A percentile compares a stretch with the other conserved stretches of the same genome.
These are phyloP conservation scores for Noccaea caerulescens DNA, from an alignment of 345 rosid species.

Conservation along the genomic window DNA sequence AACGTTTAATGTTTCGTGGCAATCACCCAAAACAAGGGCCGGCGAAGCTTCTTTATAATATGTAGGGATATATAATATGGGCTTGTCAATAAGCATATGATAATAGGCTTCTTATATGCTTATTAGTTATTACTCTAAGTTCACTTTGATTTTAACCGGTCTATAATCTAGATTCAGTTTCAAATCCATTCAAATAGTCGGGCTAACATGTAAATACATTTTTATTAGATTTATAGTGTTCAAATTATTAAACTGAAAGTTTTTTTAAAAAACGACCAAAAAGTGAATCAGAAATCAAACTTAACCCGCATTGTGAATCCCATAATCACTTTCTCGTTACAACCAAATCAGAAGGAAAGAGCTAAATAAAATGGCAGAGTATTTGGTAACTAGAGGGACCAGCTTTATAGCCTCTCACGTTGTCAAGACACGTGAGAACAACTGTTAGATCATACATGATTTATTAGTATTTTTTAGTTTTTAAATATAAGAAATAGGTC, in stretches of 20 bases:
- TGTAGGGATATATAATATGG: background rate
- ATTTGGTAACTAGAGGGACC: conserved; percentile 86
- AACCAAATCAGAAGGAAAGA: conserved; percentile 4
- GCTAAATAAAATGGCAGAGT: conserved; percentile 56
- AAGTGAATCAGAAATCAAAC: background rate
- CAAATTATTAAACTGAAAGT: background rate
- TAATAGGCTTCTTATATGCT: background rate
- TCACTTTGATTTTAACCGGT: background rate
- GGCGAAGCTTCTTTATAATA: background rate
- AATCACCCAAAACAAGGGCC: background rate
- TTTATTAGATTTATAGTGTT: background rate
- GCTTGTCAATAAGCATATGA: background rate
- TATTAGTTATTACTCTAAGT: background rate
- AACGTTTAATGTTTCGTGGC: background rate
- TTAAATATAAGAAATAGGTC: too few species aligned
- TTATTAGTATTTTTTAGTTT: too few species aligned
- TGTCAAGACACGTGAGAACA: conserved; percentile 61
- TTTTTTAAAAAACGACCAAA: background rate
- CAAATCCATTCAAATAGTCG: background rate
- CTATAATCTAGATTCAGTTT: background rate
- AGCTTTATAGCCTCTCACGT: conserved; percentile 77
- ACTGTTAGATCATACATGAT: conserved; percentile 49
- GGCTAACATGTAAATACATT: background rate
- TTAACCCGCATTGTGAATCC: background rate
- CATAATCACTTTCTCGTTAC: background rate